Percentiles rank a stretch among this genome's conserved stretches.
Conservation (phyloP, 2,329 filamentous ascomycete species). For the Phoma sp. region DNA sequence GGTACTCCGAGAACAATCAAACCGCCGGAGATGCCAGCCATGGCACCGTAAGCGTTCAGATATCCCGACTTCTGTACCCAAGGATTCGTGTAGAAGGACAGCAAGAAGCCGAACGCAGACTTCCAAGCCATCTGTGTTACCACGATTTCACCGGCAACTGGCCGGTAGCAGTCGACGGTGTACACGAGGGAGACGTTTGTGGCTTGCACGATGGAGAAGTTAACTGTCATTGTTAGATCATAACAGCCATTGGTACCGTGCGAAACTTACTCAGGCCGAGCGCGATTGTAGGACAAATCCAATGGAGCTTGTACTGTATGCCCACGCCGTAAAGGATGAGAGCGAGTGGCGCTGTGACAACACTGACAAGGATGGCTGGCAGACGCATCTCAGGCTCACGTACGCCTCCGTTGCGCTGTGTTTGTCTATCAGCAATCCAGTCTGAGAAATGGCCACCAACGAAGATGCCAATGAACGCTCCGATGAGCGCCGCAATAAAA, state of each 20-base stretch:
- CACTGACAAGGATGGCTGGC: constrained; percentile 45
- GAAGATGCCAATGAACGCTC: constrained; percentile 59
- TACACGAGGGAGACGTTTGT: constrained; percentile 66
- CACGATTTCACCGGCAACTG: constrained; percentile 64
- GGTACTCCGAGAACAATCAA: constrained; percentile 57
- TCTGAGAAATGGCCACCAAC: constrained; percentile 63
- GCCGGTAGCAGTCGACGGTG: constrained; percentile 65
- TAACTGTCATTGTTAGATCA: constrained; percentile 49
- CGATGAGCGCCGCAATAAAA: constrained; percentile 63
- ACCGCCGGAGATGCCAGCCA: constrained; percentile 62
- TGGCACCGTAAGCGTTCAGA: constrained; percentile 60
- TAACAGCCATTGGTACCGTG: not conserved
- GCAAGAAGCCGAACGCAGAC: constrained; percentile 64
- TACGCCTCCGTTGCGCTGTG: constrained; percentile 60
- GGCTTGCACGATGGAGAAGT: constrained; percentile 63
- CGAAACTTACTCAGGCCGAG: constrained; percentile 56
- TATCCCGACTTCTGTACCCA: constrained; percentile 64
- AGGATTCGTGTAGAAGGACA: constrained; percentile 67
- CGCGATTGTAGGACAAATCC: constrained; percentile 65
- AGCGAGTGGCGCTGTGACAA: constrained; percentile 59
- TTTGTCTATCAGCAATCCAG: constrained; percentile 60
- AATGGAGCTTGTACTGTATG: constrained; percentile 45
- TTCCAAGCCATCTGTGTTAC: constrained; percentile 64
- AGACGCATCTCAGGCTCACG: constrained; percentile 65
- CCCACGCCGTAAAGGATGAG: constrained; percentile 45